Percentiles rank a stretch among this genome's conserved stretches.
These are phyloP conservation scores for Melocanna baccifera DNA, from an alignment of 176 grass and related monocot species.

Conservation along the genomic window DNA sequence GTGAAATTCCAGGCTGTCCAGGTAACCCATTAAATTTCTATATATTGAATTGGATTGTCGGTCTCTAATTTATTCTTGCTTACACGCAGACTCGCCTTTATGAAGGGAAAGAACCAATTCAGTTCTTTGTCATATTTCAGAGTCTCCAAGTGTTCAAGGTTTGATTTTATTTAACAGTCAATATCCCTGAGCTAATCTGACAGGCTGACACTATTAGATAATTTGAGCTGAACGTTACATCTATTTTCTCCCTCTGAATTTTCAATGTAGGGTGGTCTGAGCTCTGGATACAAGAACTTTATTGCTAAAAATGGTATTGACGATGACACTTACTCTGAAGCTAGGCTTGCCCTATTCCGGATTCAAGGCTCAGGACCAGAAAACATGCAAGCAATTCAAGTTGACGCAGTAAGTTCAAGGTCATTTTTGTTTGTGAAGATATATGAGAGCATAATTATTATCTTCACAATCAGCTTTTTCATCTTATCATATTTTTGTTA, in stretches of 20 bases:
- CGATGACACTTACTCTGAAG: slow-evolving; percentile 81
- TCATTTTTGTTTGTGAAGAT: slow-evolving; percentile 3
- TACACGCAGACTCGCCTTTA: slow-evolving; percentile 61
- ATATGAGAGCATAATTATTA: slow-evolving; percentile 7
- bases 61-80: slow-evolving; percentile 41
- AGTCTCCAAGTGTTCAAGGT: slow-evolving; percentile 89
- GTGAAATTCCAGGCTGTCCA: slow-evolving; percentile 76
- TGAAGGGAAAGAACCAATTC: slow-evolving; percentile 92
- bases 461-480: slow-evolving; percentile 20
- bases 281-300: slow-evolving; percentile 82
- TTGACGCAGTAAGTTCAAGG: slow-evolving; percentile 61
- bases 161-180: slow-evolving; percentile 14
- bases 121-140: slow-evolving; percentile 92
- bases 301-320: slow-evolving; percentile 53
- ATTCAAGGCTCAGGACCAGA: slow-evolving; percentile 88
- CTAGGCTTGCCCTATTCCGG: slow-evolving; percentile 73
- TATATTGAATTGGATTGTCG: slow-evolving; percentile 8
- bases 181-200: slow-evolving; percentile 23
- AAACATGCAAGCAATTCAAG: slow-evolving; percentile 98
- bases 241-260: slow-evolving; percentile 1
- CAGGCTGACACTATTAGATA: background rate
- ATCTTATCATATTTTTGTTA: slow-evolving; percentile 38
- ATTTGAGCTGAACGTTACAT: background rate
- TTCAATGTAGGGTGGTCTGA: slow-evolving; percentile 71
- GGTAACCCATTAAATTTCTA: slow-evolving; percentile 44